A percentile compares a stretch with the other conserved stretches of the same genome.
Evolutionary conservation across 306 rosid species (phyloP).

Genomic region (Morella rubra): DNA sequence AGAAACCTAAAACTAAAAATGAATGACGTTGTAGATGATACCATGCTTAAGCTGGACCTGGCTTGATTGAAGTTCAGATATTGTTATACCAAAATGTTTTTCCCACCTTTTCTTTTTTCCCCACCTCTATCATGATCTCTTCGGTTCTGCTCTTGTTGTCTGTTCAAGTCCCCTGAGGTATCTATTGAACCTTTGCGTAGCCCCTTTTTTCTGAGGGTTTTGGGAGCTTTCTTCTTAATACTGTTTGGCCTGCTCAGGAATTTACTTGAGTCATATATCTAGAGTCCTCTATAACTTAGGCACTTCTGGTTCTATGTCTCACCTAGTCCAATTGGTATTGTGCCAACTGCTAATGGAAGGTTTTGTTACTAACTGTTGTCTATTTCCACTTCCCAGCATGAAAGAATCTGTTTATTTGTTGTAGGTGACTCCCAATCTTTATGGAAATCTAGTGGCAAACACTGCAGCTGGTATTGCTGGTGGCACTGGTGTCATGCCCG

Average conservation of each 20-base stretch:
- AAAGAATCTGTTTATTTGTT: conserved; percentile 11
- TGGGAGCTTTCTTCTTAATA: not conserved
- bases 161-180: not conserved
- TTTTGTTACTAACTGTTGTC: not conserved
- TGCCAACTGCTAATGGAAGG: not conserved
- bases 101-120: not conserved
- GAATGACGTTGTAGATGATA: not conserved
- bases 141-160: not conserved
- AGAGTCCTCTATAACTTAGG: not conserved
- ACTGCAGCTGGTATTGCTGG: conserved; percentile 86
- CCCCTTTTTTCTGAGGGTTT: not conserved
- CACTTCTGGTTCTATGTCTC: not conserved
- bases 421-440: conserved; percentile 82
- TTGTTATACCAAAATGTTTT: not conserved
- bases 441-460: conserved; percentile 84
- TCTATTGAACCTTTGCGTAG: not conserved
- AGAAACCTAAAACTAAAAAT: not conserved
- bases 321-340: not conserved
- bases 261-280: not conserved
- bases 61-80: not conserved
- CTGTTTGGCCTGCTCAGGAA: not conserved
- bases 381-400: conserved; percentile 2
- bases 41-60: not conserved
- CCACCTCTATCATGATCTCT: not conserved
- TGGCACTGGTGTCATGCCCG: conserved; percentile 86